These are phyloP conservation scores for Myriosclerotinia curreyana DNA, from an alignment of 2,329 filamentous ascomycete species.

Conservation along the genomic window DNA sequence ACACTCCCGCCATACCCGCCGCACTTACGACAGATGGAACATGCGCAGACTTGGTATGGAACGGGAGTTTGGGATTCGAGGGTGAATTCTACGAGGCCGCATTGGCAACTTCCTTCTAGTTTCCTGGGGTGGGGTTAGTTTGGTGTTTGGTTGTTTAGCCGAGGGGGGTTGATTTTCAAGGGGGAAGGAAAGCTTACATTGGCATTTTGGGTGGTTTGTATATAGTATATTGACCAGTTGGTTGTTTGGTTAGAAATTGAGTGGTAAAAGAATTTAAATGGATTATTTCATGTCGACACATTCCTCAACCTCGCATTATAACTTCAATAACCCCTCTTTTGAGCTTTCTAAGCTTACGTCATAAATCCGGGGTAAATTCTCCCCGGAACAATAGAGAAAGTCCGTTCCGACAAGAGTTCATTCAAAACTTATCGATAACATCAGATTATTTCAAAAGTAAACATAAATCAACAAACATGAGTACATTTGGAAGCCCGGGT, in stretches of 20 bases:
- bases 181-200: slow-evolving; percentile 14
- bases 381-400: slow-evolving; percentile 16
- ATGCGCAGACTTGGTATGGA: slow-evolving; percentile 49
- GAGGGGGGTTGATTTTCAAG: neutral
- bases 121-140: slow-evolving; percentile 38
- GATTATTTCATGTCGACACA: neutral
- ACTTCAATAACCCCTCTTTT: neutral
- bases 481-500: slow-evolving; percentile 69
- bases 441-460: slow-evolving; percentile 5
- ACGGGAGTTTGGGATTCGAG: slow-evolving; percentile 47
- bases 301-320: neutral
- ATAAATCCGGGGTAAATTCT: slow-evolving; percentile 3
- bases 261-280: neutral
- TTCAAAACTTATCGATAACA: slow-evolving; percentile 14
- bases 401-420: slow-evolving; percentile 4
- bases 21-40: slow-evolving; percentile 49
- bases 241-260: neutral
- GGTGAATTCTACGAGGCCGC: slow-evolving; percentile 47
- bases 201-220: neutral
- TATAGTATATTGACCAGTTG: neutral
- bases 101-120: slow-evolving; percentile 50
- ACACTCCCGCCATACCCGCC: slow-evolving; percentile 46
- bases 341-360: slow-evolving; percentile 1
- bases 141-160: neutral
- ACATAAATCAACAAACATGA: slow-evolving; percentile 44